Base-by-base conservation (phyloP, 768 basidiomycete genomes). In the Phaeolepiota aurea region DNA sequence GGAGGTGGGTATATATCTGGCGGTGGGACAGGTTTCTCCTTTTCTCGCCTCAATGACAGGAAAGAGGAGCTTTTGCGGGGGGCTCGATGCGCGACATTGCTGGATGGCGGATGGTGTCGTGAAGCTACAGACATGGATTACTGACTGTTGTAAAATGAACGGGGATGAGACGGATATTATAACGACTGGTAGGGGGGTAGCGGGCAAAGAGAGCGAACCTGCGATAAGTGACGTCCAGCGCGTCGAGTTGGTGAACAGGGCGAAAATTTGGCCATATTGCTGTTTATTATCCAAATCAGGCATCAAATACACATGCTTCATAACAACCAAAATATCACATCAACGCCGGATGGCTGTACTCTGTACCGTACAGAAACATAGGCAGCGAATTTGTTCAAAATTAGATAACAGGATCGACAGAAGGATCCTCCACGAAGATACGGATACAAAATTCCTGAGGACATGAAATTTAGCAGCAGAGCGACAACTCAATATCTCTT, bases 1-100 rank as follows among this genome's bases (percentile, higher is more conserved):
- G 25, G n/a, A 28, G 25, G 25, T n/a, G 20, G 5, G 25, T 23
- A 40, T 14, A 30, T 13, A 30, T 40, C 44, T 32, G 43, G 40
- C 34, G 48, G 41, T 36, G 54, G 32, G 32, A 52, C 40, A 10
- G 55, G 54, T 54, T 65, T 66, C 44, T 69, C 62, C 53, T 68
- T 71, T 57, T 73, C 72, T 44, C 67, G 68, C 44, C 68, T 62
- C 36, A 77, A 61, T 19, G 80, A 79, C 22, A 78, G 54, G 52
- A 78, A 75, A 5, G 80, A 77, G 15, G 69, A 60, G 48, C 68
- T 77, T 56, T 74, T 77, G 44, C 68, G 66, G 12, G 76, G 72
- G 19, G 58, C 57, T 42, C 66, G 72, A 30, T 67, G 54, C 15
- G 64, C 52, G 44, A 58, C 46, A 41, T 49, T 37, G 47, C 53